Conservation (phyloP, 345 rosid species). For the Brassica carinata region DNA sequence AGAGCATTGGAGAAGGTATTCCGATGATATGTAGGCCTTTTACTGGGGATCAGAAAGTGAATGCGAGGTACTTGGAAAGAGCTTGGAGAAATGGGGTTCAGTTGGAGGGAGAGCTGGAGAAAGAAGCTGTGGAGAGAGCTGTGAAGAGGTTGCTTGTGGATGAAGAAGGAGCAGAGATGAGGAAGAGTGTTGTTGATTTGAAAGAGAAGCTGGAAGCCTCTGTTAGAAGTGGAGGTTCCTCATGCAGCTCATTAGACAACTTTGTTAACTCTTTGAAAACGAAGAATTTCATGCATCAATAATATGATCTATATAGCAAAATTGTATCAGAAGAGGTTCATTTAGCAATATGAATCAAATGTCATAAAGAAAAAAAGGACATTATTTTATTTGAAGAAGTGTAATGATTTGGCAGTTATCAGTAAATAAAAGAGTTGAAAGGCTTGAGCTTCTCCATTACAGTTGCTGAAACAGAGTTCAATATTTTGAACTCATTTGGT, state of each 20-base stretch:
- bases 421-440: not conserved
- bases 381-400: not conserved
- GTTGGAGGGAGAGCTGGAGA: constrained; percentile 42
- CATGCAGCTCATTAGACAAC: constrained; percentile 24
- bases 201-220: constrained; percentile 4
- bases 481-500: not conserved
- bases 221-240: constrained; percentile 3
- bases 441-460: not conserved
- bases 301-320: too few relatives aligned
- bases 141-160: constrained; percentile 41
- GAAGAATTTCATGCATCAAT: not conserved
- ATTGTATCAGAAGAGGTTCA: not conserved
- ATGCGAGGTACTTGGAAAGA: constrained; percentile 43
- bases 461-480: not conserved
- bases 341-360: not conserved
- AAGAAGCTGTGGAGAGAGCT: constrained; percentile 31
- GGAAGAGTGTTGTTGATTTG: constrained; percentile 33
- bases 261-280: constrained; percentile 23
- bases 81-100: constrained; percentile 48
- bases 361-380: not conserved
- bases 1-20: constrained; percentile 53
- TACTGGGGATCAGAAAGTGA: constrained; percentile 45
- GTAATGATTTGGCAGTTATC: not conserved
- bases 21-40: constrained; percentile 52
- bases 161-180: constrained; percentile 40